Conservation (phyloP, 2,329 filamentous ascomycete genomes). For the Aureobasidium sp. region DNA sequence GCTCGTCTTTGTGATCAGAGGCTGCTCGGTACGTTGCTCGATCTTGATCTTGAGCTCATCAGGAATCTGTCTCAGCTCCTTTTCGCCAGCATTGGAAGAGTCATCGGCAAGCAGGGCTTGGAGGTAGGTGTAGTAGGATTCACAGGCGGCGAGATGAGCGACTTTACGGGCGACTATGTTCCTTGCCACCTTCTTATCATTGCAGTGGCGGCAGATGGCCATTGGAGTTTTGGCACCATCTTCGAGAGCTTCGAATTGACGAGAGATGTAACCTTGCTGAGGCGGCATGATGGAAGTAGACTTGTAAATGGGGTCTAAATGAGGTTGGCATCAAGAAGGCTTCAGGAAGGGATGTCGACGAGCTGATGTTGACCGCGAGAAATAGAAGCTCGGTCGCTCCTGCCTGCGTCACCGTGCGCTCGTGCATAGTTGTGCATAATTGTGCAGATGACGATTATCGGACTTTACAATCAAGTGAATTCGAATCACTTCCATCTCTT, state of each 20-base stretch:
- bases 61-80: not conserved
- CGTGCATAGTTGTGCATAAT: not conserved
- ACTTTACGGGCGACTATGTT: constrained; percentile 8
- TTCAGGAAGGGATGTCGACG: not conserved
- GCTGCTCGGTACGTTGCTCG: not conserved
- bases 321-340: constrained; percentile 10
- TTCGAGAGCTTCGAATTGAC: constrained; percentile 4
- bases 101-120: not conserved
- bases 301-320: not conserved
- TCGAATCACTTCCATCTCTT: constrained; percentile 2
- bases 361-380: not conserved
- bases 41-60: constrained; percentile 3
- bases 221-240: constrained; percentile 11
- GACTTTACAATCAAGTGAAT: constrained; percentile 2
- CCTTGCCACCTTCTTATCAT: constrained; percentile 8
- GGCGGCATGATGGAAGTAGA: constrained; percentile 1
- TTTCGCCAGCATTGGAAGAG: not conserved
- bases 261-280: constrained; percentile 7
- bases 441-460: not conserved
- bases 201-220: constrained; percentile 7
- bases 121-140: constrained; percentile 1
- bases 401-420: not conserved
- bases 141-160: constrained; percentile 4
- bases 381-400: not conserved
- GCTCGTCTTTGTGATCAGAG: not conserved